Evolutionary conservation across 2,329 filamentous ascomycete species (phyloP).

Genomic region (Paecilomyces dactylethromorphus): DNA sequence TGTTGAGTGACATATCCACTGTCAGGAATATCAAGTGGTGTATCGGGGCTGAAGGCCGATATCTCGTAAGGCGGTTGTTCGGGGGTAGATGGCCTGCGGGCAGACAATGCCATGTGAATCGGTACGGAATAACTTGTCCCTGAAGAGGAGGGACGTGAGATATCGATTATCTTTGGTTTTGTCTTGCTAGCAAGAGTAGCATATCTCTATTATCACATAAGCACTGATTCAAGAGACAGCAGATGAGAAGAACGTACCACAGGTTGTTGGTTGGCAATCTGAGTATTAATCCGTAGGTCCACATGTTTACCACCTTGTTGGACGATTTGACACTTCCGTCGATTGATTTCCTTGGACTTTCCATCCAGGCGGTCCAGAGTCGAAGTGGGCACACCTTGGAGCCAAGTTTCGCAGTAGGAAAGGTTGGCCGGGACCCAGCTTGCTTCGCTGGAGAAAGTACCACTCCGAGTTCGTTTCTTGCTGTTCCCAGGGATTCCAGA

Average conservation of each 20-base stretch:
- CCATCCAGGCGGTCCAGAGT: slow-evolving; percentile 16
- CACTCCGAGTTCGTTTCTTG: slow-evolving; percentile 23
- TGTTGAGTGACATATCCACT: slow-evolving; percentile 26
- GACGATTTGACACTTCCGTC: slow-evolving; percentile 31
- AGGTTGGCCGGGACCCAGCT: slow-evolving; percentile 32
- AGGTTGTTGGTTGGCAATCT: slow-evolving; percentile 5
- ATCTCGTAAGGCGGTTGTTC: slow-evolving; percentile 28
- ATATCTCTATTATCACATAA: slow-evolving; percentile 18
- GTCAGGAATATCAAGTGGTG: slow-evolving; percentile 28
- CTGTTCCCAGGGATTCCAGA: slow-evolving; percentile 12
- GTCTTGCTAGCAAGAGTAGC: slow-evolving; percentile 27
- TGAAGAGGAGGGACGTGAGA: slow-evolving; percentile 29
- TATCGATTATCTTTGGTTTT: slow-evolving; percentile 32
- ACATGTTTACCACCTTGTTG: slow-evolving; percentile 17
- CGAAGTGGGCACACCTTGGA: slow-evolving; percentile 29
- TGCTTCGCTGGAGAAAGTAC: slow-evolving; percentile 29
- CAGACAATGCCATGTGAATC: slow-evolving; percentile 16
- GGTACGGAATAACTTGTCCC: slow-evolving; percentile 18
- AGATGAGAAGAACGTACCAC: slow-evolving; percentile 5
- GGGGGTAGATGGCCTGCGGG: slow-evolving; percentile 25
- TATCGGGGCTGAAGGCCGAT: slow-evolving; percentile 34
- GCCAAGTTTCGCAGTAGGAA: slow-evolving; percentile 31
- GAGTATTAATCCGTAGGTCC: slow-evolving; percentile 6
- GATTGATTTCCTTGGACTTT: slow-evolving; percentile 20
- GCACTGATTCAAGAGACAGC: neutral